These are phyloP conservation scores for Neonectria punicea DNA, from an alignment of 2,329 filamentous ascomycete genomes.

Conservation along the genomic window DNA sequence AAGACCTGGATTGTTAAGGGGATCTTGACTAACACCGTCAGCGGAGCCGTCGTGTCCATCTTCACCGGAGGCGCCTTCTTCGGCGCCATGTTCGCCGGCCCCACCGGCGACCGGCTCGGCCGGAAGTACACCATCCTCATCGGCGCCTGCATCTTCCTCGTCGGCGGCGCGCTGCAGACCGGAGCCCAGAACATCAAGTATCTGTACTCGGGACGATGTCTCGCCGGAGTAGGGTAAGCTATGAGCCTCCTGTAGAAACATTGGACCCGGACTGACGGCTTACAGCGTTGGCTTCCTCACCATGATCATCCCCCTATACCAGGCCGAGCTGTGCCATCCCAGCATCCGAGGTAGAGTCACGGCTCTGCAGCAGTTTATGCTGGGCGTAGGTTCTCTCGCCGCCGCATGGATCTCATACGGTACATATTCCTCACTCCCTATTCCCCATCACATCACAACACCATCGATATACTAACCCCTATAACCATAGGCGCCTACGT, in stretches of 20 bases:
- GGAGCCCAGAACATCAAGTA: conserved; percentile 68
- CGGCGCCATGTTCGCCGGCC: conserved; percentile 73
- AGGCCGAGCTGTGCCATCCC: conserved; percentile 83
- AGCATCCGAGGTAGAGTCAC: conserved; percentile 81
- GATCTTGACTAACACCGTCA: conserved; percentile 1
- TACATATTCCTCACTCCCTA: conserved; percentile 39
- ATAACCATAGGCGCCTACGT: conserved; percentile 42
- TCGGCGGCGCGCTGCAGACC: conserved; percentile 80
- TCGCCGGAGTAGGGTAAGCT: conserved; percentile 69
- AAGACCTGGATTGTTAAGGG: not conserved
- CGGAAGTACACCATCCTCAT: conserved; percentile 77
- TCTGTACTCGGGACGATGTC: conserved; percentile 75
- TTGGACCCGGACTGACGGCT: conserved; percentile 1
- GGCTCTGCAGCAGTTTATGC: conserved; percentile 83
- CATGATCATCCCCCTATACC: conserved; percentile 70
- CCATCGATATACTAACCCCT: conserved; percentile 3
- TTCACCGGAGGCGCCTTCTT: conserved; percentile 84
- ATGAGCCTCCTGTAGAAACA: not conserved
- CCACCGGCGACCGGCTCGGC: conserved; percentile 71
- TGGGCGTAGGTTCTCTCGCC: conserved; percentile 78
- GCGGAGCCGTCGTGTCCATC: conserved; percentile 66
- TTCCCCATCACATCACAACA: no score
- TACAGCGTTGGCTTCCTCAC: conserved; percentile 56
- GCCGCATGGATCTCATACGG: conserved; percentile 81
- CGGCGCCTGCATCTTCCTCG: conserved; percentile 75